Percentiles rank a stretch among this genome's conserved stretches.
phyloP scores from a whole-genome alignment of 805 yeast species.

The Nakazawaea ambrosiae region DNA sequence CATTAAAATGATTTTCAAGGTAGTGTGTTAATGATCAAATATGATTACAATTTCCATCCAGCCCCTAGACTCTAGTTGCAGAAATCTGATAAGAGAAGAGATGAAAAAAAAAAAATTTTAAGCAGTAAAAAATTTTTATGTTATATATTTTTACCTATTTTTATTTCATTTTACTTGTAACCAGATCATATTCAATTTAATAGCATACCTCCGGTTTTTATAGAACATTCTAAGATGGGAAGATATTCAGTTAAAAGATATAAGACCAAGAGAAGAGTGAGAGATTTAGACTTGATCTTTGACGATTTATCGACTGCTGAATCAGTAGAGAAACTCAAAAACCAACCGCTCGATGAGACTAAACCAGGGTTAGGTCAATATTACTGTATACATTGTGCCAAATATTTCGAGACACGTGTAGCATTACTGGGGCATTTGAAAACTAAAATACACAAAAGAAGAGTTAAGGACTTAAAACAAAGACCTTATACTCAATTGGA shows the following conservation, averaged over 20 bases:
- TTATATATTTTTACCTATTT: no score
- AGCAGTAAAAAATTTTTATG: no score
- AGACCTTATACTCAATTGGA: slow-evolving; percentile 86
- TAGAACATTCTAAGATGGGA: no score
- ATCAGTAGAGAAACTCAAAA: slow-evolving; percentile 56
- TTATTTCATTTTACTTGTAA: no score
- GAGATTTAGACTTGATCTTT: slow-evolving; percentile 78
- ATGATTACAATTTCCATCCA: no score
- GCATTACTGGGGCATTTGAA: slow-evolving; percentile 69
- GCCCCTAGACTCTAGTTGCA: no score
- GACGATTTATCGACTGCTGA: slow-evolving; percentile 63
- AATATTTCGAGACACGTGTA: slow-evolving; percentile 73
- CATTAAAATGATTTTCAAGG: no score
- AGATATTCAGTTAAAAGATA: slow-evolving; percentile 80
- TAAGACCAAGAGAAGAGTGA: slow-evolving; percentile 82
- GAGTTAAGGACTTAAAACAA: slow-evolving; percentile 66
- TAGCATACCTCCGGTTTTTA: no score
- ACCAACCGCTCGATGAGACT: slow-evolving; percentile 83
- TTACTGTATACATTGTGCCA: slow-evolving; percentile 92
- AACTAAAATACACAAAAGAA: slow-evolving; percentile 78
- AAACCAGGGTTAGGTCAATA: slow-evolving; percentile 93
- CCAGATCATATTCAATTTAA: no score
- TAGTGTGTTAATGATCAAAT: no score
- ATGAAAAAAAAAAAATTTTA: not conserved
- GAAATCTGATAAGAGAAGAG: no score